Base-by-base conservation (phyloP, 495 filamentous ascomycete genomes). In the Lophium mytilinum region DNA sequence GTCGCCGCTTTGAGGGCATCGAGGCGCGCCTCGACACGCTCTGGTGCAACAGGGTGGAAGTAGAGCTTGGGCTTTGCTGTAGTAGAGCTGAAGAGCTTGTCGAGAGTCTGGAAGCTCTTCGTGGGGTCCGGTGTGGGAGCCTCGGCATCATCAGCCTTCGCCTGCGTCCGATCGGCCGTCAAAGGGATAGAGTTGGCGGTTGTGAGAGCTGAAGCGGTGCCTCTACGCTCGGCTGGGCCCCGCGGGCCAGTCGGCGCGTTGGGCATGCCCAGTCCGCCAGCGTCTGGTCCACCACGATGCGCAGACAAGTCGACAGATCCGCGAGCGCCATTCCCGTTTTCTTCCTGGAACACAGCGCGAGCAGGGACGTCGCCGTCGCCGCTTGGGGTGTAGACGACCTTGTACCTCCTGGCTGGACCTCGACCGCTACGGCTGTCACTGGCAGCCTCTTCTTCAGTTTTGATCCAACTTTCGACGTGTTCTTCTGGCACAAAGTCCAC, bases 401-500 rank as follows among this genome's bases (percentile, higher is more conserved):
- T 85, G 80, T 85, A 92, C 58, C 82, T 75, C 49, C 73, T 75
- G 5, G 73, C 73, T 2, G 14, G n/a, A 46, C 75, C 72, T 5
- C 81, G 70, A 35, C 76, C 66, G 1, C 78, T 67, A 37, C 72
- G 66, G 9, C 72, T 68, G 4, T 15, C 53, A 10, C 56, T 43
- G 10, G 55, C 56, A 0, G 49, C 64, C 17, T 64, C 56, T 35
- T 84, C 72, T 68, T 96, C 89, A 9, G 68, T 76, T 9, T 78
- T 73, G 50, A 94, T 81, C 91, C 91, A 98, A 42, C 85, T 79
- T 19, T 72, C 64, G 11, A 94, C 73, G 55, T 80, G 79, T 21
- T 89, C 81, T 53, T 87, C 81, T 0, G 93, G 93, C 6, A 96
- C 79, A 67, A 95, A 98, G 62, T 98, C 93, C 4, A 86, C 88